A percentile compares a stretch with the other conserved stretches of the same genome.
These are phyloP conservation scores for Maudiozyma serrabonitensis DNA, from an alignment of 805 yeast species.

Conservation along the genomic window DNA sequence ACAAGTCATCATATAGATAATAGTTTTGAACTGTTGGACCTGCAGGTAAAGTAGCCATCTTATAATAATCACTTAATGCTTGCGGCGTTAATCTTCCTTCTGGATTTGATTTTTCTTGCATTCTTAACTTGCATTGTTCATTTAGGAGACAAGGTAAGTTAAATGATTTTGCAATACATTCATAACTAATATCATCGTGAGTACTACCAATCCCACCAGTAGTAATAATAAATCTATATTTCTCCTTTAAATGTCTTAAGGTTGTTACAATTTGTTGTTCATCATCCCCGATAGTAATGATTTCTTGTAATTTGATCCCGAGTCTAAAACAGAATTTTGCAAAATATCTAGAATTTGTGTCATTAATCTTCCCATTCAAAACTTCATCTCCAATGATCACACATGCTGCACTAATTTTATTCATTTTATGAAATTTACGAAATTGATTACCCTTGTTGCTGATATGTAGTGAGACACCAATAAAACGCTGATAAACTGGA, in stretches of 20 bases:
- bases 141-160: slow-evolving; percentile 43
- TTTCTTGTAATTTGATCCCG: slow-evolving; percentile 57
- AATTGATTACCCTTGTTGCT: not conserved
- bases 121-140: slow-evolving; percentile 46
- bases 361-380: slow-evolving; percentile 73
- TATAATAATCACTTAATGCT: slow-evolving; percentile 50
- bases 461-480: too few species aligned
- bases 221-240: slow-evolving; percentile 60
- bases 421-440: slow-evolving; percentile 6
- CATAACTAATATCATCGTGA: slow-evolving; percentile 83
- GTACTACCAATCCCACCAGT: slow-evolving; percentile 72
- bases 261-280: slow-evolving; percentile 50
- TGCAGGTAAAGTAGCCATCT: slow-evolving; percentile 74
- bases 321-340: slow-evolving; percentile 59
- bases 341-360: slow-evolving; percentile 65
- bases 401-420: slow-evolving; percentile 27
- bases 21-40: slow-evolving; percentile 38
- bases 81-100: slow-evolving; percentile 29
- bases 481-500: too few species aligned
- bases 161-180: slow-evolving; percentile 59
- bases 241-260: slow-evolving; percentile 34
- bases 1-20: slow-evolving; percentile 43
- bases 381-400: slow-evolving; percentile 75
- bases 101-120: slow-evolving; percentile 41
- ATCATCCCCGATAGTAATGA: slow-evolving; percentile 73